Conservation (phyloP, 805 yeast species). For the Pichia exigua region DNA sequence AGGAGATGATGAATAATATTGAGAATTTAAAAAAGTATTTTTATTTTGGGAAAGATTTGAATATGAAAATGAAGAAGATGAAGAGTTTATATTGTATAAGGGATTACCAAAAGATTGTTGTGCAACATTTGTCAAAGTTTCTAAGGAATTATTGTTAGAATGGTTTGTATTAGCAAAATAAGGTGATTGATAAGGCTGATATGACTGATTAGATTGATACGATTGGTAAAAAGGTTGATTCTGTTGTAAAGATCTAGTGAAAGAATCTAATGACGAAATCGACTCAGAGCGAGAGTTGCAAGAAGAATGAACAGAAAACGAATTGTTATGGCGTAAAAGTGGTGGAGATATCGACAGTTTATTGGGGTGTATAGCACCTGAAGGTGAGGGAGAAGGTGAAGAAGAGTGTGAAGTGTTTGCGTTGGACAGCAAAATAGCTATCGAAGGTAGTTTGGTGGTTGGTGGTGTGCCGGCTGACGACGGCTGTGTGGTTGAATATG, state of each 20-base stretch:
- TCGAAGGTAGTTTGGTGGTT: conserved; percentile 3
- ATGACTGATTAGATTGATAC: not conserved
- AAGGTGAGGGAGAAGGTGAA: not conserved
- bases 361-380: not conserved
- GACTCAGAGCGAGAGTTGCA: conserved; percentile 9
- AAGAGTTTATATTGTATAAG: not conserved
- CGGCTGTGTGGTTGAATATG: conserved; percentile 4
- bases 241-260: not conserved
- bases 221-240: not conserved
- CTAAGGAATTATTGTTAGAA: conserved; percentile 1
- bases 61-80: not conserved
- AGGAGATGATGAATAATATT: not conserved
- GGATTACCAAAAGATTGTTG: conserved; percentile 9
- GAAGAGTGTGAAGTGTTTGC: not conserved
- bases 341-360: conserved; percentile 1
- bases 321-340: conserved; percentile 6
- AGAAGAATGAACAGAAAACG: not conserved
- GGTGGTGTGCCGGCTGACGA: conserved; percentile 1
- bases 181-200: not conserved
- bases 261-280: conserved; percentile 11
- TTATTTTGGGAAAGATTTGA: not conserved
- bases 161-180: not conserved
- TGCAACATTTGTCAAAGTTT: conserved; percentile 10
- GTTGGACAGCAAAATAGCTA: conserved; percentile 1
- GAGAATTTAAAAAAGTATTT: conserved; percentile 2